Base-by-base conservation (phyloP, 2,329 filamentous ascomycete genomes). In the Botrytis paeoniae region DNA sequence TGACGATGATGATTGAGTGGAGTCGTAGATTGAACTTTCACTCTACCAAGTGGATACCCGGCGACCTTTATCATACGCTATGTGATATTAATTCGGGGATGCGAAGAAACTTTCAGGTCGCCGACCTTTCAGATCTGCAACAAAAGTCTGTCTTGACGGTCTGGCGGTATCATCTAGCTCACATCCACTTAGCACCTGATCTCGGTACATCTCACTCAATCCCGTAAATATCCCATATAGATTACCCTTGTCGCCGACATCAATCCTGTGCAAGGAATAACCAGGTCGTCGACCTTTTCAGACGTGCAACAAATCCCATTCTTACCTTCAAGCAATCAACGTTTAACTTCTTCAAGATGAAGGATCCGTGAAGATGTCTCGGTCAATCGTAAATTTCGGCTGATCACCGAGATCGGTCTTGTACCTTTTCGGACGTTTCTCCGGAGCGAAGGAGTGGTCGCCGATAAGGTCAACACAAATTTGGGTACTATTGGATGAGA, bases 71-170 rank as follows among this genome's bases (percentile, higher is more conserved):
- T 57, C n/a, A 29, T 57, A 29, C n/a, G 51, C 51, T 32, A 57
- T 57, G n/a, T 35, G 32, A 32, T 20, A 32, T 16, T 32, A 32
- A 32, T 29, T 57, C n/a, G 4, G 35, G 29, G 22, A 7, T 20
- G 25, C 54, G 18, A 9, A 20, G 9, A 29, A 4, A 22, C 29
- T 45, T 48, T 10, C n/a, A 70, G 70, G 61, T 71, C 70, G 61
- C 61, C 70, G 45, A 66, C 45, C 61, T 54, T 66, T 45, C n/a
- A 59, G 70, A 43, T 43, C 57, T 71, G 70, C 69, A 71, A 71
- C 69, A 57, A 65, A 43, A 39, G 12, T 43, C 22, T 64, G 32
- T 64, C 59, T 48, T 20, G 16, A 48, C 54, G 16, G 60, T 18
- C n/a, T 37, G 54, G 18, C 12, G 65, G 43, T 22, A 39, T 48